Evolutionary conservation across 2,329 filamentous ascomycete species (phyloP).

Genomic region (Sclerotinia glacialis): DNA sequence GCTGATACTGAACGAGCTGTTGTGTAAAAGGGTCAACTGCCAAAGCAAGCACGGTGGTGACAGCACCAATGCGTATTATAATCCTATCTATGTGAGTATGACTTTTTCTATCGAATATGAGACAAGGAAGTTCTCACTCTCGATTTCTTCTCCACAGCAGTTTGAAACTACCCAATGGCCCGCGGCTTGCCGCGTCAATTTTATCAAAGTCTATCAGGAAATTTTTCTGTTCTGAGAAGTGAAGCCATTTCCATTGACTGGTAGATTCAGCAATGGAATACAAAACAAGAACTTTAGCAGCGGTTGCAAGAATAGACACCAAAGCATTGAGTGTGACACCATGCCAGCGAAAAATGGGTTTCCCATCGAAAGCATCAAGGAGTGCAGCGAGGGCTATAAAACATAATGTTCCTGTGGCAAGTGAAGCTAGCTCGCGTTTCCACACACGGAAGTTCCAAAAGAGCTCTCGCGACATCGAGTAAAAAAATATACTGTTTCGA

Average conservation of each 20-base stretch:
- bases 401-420: slow-evolving; percentile 1
- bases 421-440: slow-evolving; percentile 12
- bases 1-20: slow-evolving; percentile 8
- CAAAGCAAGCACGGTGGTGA: slow-evolving; percentile 5
- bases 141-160: slow-evolving; percentile 12
- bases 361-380: neutral
- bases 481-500: neutral
- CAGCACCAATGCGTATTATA: slow-evolving; percentile 10
- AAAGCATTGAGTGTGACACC: slow-evolving; percentile 8
- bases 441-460: slow-evolving; percentile 9
- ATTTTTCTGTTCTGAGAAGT: slow-evolving; percentile 1
- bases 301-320: slow-evolving; percentile 11
- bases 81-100: slow-evolving; percentile 6
- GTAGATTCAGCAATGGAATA: slow-evolving; percentile 13
- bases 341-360: slow-evolving; percentile 8
- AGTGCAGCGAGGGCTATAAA: slow-evolving; percentile 13
- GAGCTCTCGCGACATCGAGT: slow-evolving; percentile 8
- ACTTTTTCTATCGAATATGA: neutral
- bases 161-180: slow-evolving; percentile 12
- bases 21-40: slow-evolving; percentile 12
- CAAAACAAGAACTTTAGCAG: slow-evolving; percentile 10
- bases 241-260: slow-evolving; percentile 14
- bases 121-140: neutral
- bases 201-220: slow-evolving; percentile 10
- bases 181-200: slow-evolving; percentile 10